A percentile compares a stretch with the other conserved stretches of the same genome.
Evolutionary conservation across 2,329 filamentous ascomycete species (phyloP).

Genomic region (Penicillium hesseltinei): DNA sequence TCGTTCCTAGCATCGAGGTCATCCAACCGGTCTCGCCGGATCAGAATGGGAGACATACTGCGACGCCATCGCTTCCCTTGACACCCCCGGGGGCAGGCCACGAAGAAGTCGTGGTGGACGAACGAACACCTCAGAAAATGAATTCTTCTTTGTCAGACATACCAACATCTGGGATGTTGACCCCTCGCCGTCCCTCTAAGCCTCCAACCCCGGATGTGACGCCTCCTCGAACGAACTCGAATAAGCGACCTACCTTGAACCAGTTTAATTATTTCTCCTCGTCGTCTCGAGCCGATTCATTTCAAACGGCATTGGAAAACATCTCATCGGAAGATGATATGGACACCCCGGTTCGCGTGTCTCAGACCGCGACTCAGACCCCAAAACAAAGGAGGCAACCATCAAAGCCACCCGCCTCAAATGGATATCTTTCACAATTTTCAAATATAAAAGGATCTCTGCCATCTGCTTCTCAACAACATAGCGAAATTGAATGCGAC

Average conservation of each 20-base stretch:
- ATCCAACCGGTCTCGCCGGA: conserved; percentile 26
- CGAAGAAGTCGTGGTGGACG: conserved; percentile 21
- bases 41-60: conserved; percentile 24
- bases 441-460: conserved; percentile 10
- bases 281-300: conserved; percentile 65
- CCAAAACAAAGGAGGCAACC: conserved; percentile 16
- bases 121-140: conserved; percentile 24
- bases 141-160: conserved; percentile 26
- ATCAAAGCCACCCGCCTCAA: conserved; percentile 28
- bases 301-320: conserved; percentile 68
- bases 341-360: conserved; percentile 28
- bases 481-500: conserved; percentile 29
- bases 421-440: conserved; percentile 41
- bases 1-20: conserved; percentile 22
- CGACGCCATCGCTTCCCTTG: conserved; percentile 36
- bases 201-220: conserved; percentile 75
- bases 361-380: conserved; percentile 20
- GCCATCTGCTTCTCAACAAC: conserved; percentile 12
- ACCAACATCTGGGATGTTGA: conserved; percentile 40
- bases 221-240: conserved; percentile 56
- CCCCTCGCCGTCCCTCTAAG: conserved; percentile 64
- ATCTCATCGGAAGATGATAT: conserved; percentile 62
- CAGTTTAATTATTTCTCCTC: conserved; percentile 57
- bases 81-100: conserved; percentile 37
- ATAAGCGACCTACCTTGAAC: conserved; percentile 39